Base-by-base conservation (phyloP, 1,139 yeast genomes). In the Torulaspora pretoriensis region DNA sequence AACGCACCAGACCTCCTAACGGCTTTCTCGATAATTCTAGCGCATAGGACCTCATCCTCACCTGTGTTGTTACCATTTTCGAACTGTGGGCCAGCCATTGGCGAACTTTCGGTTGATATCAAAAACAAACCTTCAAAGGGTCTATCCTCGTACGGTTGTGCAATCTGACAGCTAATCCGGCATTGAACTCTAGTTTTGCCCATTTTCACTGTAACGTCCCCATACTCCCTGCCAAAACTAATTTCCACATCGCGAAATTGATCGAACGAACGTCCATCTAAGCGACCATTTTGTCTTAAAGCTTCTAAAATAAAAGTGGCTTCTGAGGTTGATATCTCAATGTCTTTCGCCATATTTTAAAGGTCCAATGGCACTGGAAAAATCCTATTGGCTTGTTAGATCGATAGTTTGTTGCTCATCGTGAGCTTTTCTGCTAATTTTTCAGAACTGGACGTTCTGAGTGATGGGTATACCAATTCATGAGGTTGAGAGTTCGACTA, bases 91-190 rank as follows among this genome's bases (percentile, higher is more conserved):
- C 88, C 80, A 1, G 96, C 95, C 89, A 90, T 84, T 22, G 97
- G 84, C 13, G 90, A 78, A 40, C 87, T 78, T 59, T 92, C 97
- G 4, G 96, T 85, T 40, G 86, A 80, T 24, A 92, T 89, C 34
- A 77, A 71, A 61, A 92, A 89, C 3, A 85, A 64, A 1, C 98
- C 98, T 66, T 94, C 98, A 61, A 87, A 90, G 1, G 97, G 97
- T 42, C 96, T 73, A 56, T 90, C 96, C 45, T 88, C 96, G 55
- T 76, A 83, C 0, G 98, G 98, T 49, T 78, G 76, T 8, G 79
- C 74, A n/a, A 94, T 81, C 46, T 79, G 83, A 16, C 95, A 85
- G 19, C 92, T 81, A 2, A 90, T 81, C 47, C 92, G 75, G 12
- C 84, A 92, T 2, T 86, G 80, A 3, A 92, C 78, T 55, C 76